Base-by-base conservation (phyloP, 1,139 yeast species). In the Candida anutae region DNA sequence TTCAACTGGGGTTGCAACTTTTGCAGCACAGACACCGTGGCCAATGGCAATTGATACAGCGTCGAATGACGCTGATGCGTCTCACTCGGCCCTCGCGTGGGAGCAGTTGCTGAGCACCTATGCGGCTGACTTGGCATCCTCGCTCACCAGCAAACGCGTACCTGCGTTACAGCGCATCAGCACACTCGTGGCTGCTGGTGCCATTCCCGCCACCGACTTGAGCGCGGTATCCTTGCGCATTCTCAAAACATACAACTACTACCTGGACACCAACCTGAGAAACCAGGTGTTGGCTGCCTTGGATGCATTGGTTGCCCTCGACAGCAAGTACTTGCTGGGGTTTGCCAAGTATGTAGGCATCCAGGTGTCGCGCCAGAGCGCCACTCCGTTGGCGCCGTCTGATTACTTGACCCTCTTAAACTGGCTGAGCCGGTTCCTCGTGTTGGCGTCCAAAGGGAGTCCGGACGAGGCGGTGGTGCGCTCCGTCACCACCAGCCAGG, bases 321-420 rank as follows among this genome's bases (percentile, higher is more conserved):
- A 68, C 30, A 39, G 47, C 8, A 53, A 47, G 15, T 59, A 58
- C 29, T 45, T 68, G 23, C 36, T 45, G 11, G 48, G 48, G 11
- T 60, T 58, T 26, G 44, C 56, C 23, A 58, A 57, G 25, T 72
- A 57, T 35, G 54, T 71, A 23, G 34, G 45, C 20, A 30, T 26
- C 15, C 58, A 61, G 17, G 45, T 58, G 20, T 53, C 68, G 1
- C 31, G 45, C 2, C 51, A 48, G 23, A 55, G 53, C 28, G 33
- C 42, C 13, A 50, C 58, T 9, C 13, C 13, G 10, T 50, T 64
- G 33, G 80, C 88, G 3, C 47, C 65, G 4, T 55, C 74, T 5
- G 82, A 74, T 46, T 55, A 73, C 33, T 54, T 74, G 44, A 64
- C 78, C 4, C 54, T 79, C 12, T 56, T 79, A 25, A 60, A 62